These are phyloP conservation scores for Pseudonectria foliicola DNA, from an alignment of 2,329 filamentous ascomycete species.

Conservation along the genomic window DNA sequence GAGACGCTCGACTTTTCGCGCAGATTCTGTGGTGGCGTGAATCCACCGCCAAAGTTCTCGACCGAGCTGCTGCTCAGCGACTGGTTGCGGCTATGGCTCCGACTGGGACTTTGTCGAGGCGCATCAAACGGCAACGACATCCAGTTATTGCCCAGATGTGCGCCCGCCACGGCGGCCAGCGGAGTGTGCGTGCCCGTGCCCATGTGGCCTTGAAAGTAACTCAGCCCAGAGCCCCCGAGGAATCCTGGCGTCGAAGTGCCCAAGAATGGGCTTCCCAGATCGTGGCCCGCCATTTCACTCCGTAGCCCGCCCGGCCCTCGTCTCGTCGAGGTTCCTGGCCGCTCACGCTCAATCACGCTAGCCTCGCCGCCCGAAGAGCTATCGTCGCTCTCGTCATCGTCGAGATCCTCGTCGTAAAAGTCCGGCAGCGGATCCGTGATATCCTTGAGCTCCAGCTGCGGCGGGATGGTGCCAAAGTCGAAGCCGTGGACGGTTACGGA, in stretches of 20 bases:
- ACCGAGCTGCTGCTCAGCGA: conserved; percentile 42
- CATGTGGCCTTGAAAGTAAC: conserved; percentile 76
- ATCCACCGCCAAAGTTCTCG: conserved; percentile 29
- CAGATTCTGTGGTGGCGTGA: conserved; percentile 36
- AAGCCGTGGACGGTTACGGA: conserved; percentile 93
- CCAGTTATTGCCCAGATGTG: conserved; percentile 36
- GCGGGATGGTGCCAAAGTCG: conserved; percentile 77
- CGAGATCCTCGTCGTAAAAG: conserved; percentile 81
- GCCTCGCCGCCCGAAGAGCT: conserved; percentile 12
- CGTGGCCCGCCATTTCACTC: conserved; percentile 28
- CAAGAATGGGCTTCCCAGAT: conserved; percentile 50
- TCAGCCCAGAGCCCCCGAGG: conserved; percentile 67
- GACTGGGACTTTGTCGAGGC: conserved; percentile 12
- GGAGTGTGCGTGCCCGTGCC: conserved; percentile 72
- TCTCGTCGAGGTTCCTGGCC: conserved; percentile 13
- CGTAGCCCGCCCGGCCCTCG: conserved; percentile 24
- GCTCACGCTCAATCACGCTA: conserved; percentile 12
- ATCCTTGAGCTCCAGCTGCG: conserved; percentile 87
- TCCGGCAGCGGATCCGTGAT: conserved; percentile 92
- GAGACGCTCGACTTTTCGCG: conserved; percentile 57
- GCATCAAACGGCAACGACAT: conserved; percentile 19
- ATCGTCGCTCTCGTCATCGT: conserved; percentile 36
- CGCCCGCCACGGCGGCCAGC: conserved; percentile 70
- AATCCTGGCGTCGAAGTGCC: conserved; percentile 56
- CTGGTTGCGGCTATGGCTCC: conserved; percentile 35